Base-by-base conservation (phyloP, 352 stramenopile species). In the Globisporangium emineosum region DNA sequence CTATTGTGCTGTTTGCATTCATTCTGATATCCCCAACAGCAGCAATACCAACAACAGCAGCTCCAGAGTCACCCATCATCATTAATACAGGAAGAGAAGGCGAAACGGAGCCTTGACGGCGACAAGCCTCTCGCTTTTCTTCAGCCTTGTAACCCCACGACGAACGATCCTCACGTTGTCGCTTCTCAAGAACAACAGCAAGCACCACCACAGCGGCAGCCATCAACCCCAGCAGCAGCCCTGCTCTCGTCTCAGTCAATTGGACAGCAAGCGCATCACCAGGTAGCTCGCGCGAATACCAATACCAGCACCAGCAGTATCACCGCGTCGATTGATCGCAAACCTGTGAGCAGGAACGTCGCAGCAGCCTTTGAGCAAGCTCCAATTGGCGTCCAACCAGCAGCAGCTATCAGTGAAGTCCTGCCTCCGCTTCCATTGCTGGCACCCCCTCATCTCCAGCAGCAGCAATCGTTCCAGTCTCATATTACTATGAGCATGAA, bases 401-500 rank as follows among this genome's bases (percentile, higher is more conserved):
- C 51, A 40, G 27, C 21, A 60, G 54, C 54, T 21, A 33, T 47
- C 54, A 49, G 35, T 49, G 32, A 60, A 30, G 23, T 49, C 8
- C 21, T 60, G 32, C 21, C 32, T 12, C n/a, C 27, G 30, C 53
- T 37, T 4, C n/a, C 32, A 5, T 27, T 29, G 35, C 23, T 15
- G 12, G 29, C 29, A 15, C 32, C n/a, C 1, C 25, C 15, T 21
- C 60, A 66, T 23, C 32, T n/a, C 21, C 32, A 32, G 45, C 32
- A 37, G 29, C 33, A 23, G 37, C 23, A 27, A 25, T 40, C 62
- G 29, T 62, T 67, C 62, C 53, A 61, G 62, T 67, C 63, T 21
- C 63, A 69, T 27, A 52, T 69, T 35, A 69, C 63, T 42, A 69
- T 69, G 63, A 69, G 32, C 56, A 69, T 69, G 63, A 69, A 69